Evolutionary conservation across 2,329 filamentous ascomycete species (phyloP), one percentile per base, ranked within the genome.

Genomic region (Penicillium sclerotigenum): DNA sequence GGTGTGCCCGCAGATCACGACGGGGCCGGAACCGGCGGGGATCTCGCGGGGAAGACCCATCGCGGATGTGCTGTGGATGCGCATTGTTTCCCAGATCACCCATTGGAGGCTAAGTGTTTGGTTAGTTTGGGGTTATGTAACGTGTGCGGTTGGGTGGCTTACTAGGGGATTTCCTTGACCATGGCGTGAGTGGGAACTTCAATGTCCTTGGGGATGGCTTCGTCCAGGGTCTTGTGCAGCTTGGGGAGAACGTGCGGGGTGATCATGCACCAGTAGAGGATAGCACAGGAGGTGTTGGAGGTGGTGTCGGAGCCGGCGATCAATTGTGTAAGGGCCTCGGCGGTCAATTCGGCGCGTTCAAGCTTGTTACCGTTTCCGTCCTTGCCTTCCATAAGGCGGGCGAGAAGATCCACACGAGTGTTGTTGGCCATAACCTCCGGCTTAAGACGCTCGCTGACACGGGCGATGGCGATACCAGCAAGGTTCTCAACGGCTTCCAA

Each of bases 241-340:
- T 88, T 92, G 46, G 76, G 68, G 5, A 94, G 72, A 0, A 94
- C 89, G 1, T 86, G 80, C 0, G 89, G 88, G 1, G 88, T 88
- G 38, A 81, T 79, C 5, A 87, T 78, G 29, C 84, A 85, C 78
- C 91, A 89, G 77, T 87, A 96, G 0, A 96, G 80, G 36, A 96
- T 81, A 0, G 91, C 91, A 68, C 91, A 96, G 2, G 88, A 87
- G 0, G 91, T 90, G 72, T 87, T 90, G 60, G 80, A 84, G 16
- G 88, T 87, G 3, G 80, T 77, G 59, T 89, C 87, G 20, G 83
- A 84, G 67, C 86, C 87, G 29, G 87, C 85, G 65, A 89, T 96
- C 40, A 96, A 82, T 73, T 96, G 91, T 0, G 91, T 96, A 26
- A 96, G 78, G 0, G 91, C 91, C 76, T 96, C 92, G 34, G 91